Conservation (phyloP, 169 alveolate genomes). For the Eimeria tenella region DNA sequence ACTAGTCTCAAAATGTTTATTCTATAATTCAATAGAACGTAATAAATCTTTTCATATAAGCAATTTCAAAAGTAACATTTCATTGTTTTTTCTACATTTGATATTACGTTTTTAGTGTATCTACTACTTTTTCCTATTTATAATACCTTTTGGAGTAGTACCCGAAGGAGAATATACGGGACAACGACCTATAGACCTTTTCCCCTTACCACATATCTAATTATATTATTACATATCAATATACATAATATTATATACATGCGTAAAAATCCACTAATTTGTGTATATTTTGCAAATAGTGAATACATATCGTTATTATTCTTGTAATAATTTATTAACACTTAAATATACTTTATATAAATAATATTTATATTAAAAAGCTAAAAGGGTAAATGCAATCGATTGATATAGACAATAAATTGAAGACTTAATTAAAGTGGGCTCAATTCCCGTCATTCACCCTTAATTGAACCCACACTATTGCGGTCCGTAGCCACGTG, state of each 20-base stretch:
- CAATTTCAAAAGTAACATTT: slow-evolving; percentile 78
- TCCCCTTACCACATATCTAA: no score
- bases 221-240: no score
- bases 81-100: slow-evolving; percentile 1
- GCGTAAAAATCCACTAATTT: not conserved
- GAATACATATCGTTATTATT: no score
- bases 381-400: slow-evolving; percentile 62
- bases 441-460: slow-evolving; percentile 80
- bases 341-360: not conserved
- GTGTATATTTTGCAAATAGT: not conserved
- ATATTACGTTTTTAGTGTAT: slow-evolving; percentile 45
- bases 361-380: slow-evolving; percentile 69
- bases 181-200: no score
- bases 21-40: slow-evolving; percentile 28
- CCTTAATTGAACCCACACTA: slow-evolving; percentile 80
- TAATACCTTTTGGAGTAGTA: not conserved
- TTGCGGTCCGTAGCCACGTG: slow-evolving; percentile 34
- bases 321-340: not conserved
- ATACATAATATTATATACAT: not conserved
- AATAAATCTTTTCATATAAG: slow-evolving; percentile 73
- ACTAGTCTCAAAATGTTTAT: slow-evolving; percentile 81
- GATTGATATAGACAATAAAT: slow-evolving; percentile 81
- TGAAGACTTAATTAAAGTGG: slow-evolving; percentile 75
- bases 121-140: no score
- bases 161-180: no score